Evolutionary conservation across 2,329 filamentous ascomycete genomes (phyloP), one percentile per base, ranked within the genome.

Genomic region (Hypoxylon sp.): DNA sequence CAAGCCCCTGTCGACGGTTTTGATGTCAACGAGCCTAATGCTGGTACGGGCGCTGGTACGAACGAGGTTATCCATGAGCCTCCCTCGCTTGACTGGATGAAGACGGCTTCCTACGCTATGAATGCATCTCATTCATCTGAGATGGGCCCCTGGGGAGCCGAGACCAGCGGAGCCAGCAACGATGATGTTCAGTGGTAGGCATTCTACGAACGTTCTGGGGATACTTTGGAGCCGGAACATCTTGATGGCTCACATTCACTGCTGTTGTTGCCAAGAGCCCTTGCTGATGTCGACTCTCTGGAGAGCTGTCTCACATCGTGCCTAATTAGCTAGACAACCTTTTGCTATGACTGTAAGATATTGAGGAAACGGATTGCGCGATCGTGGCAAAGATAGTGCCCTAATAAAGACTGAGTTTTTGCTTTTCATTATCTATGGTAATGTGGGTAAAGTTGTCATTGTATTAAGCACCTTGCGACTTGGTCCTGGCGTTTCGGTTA

Each of bases 1-100:
- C 42, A 69, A 1, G 64, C 69, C 7, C 57, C 67, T n/a, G 42
- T 52, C 2, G 68, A 71, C 1, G 53, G 53, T 2, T 22, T 36
- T 49, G 53, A 55, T 46, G 62, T 56, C 46, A 30, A 46, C 42
- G 46, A 48, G 12, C 53, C 38, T 18, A 8, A 18, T n/a, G 12
- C 3, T 18, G 40, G 16, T n/a, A 30, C 36, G 52, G 60, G 40
- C 8, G 62, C 44, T 48, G 65, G 24, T 32, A 59, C 36, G 33
- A 58, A 52, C 26, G 66, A 42, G n/a, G 64, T 42, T 44, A 50
- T 46, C 9, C 28, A 20, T 40, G 57, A 40, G 36, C 18, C 52
- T 48, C 22, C 55, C n/a, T 61, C 52, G 14, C 38, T 32, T 0
- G 30, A 22, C 11, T 52, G 56, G 36, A 40, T 40, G 36, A 40